Evolutionary conservation across 345 rosid species (phyloP), one percentile per base, ranked within the genome.

Genomic region (Syzygium oleosum): DNA sequence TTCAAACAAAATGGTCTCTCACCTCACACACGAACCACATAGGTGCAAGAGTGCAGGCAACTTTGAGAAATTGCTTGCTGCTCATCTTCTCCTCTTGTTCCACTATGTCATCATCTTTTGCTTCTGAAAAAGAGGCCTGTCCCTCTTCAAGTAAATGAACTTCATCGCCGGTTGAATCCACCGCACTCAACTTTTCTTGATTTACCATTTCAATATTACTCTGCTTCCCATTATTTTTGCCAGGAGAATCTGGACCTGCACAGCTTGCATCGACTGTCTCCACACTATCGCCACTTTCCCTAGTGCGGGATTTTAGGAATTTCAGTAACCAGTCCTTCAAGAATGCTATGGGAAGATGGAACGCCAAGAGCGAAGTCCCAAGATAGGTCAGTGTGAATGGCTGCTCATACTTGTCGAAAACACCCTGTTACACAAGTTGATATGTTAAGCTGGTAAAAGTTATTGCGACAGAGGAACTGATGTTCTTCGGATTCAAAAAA

Each of bases 1-100:
- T 25, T 25, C 3, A n/a, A 61, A 31, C 9, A 46, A 34, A 12
- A 27, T 43, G 1, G 51, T 25, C 12, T 23, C 63, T 59, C 4
- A 92, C 93, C 91, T 91, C 94, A 15, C 92, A 91, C 43, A 78
- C 13, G 77, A 93, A 93, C 94, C 93, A 91, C 56, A 91, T 19
- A 61, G 93, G 92, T 21, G 92, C 92, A 51, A 79, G 86, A n/a
- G 49, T 83, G 12, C 78, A 86, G 2, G 89, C 91, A 21, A 88
- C 21, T 12, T 52, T 53, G 19, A 87, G 61, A 78, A 84, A 84
- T 86, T 90, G 58, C 51, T 55, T 89, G 27, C 84, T 88, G 49
- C 87, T 86, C 25, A 49, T 85, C 25, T 84, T 54, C 21, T 51
- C 17, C 54, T 88, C 80, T 55, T 23, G 22, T 46, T 49, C 31